phyloP scores from a whole-genome alignment of 176 grass and related monocot genomes.

The Ensete glaucum region DNA sequence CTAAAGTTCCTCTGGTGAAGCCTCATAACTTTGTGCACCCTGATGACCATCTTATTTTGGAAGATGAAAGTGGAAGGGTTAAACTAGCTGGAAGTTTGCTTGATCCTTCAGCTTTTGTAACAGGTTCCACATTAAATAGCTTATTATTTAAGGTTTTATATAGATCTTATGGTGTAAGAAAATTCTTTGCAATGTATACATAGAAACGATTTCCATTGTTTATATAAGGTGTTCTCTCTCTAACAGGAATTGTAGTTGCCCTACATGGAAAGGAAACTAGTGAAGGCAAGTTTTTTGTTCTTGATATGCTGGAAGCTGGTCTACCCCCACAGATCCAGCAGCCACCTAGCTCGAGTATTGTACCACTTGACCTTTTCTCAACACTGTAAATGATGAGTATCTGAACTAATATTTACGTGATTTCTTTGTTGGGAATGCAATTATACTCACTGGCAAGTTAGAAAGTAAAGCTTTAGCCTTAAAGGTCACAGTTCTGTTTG shows the following conservation, averaged over 20 bases:
- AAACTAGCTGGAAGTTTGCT: slow-evolving; percentile 65
- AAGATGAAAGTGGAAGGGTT: slow-evolving; percentile 99
- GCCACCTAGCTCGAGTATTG: slow-evolving; percentile 43
- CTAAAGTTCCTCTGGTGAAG: slow-evolving; percentile 76
- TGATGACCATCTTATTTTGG: slow-evolving; percentile 95
- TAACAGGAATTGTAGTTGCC: slow-evolving; percentile 64
- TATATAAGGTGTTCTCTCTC: no score
- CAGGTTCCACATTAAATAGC: slow-evolving; percentile 35
- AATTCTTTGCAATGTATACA: background rate
- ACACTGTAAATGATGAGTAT: background rate
- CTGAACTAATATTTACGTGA: background rate
- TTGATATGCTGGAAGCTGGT: slow-evolving; percentile 85
- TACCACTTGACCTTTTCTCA: slow-evolving; percentile 1
- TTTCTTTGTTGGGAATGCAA: background rate
- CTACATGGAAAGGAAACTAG: slow-evolving; percentile 92
- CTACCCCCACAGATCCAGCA: slow-evolving; percentile 64
- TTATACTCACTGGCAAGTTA: background rate
- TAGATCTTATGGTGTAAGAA: background rate
- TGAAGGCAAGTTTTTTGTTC: slow-evolving; percentile 78
- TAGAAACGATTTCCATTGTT: background rate
- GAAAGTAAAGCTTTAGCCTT: background rate
- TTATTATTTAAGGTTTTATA: background rate
- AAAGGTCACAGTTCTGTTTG: background rate
- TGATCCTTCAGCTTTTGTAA: slow-evolving; percentile 55
- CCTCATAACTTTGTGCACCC: slow-evolving; percentile 93